Base-by-base conservation (phyloP, 2,329 filamentous ascomycete species). In the Truncatella angustata region DNA sequence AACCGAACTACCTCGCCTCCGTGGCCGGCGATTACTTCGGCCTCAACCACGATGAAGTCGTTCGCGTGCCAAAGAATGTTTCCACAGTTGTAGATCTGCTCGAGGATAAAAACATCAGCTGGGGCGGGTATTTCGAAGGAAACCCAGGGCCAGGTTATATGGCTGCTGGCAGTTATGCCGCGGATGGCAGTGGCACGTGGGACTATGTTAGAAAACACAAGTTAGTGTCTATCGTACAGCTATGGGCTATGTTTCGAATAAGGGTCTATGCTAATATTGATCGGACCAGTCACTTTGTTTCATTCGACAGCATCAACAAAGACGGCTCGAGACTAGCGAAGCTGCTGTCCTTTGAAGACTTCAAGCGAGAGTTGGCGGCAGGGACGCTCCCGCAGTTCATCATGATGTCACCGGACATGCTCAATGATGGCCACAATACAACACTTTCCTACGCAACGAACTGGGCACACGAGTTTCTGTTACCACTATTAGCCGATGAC, bases 391-490 rank as follows among this genome's bases (percentile, higher is more conserved):
- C 86, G 3, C 86, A 89, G 65, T 88, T 84, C 70, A 76, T 79
- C 35, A 82, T 84, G 66, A 78, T 85, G 66, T 79, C 79, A 0
- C 84, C 82, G 0, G 79, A 86, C 65, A 84, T 85, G 81, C 76
- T 82, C 43, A 80, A 82, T 56, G 83, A 88, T 60, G 87, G 84
- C 12, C 86, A 90, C 59, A 89, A 94, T 67, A 84, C 82, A 20
- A 83, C 81, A 36, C 78, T 92, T 45, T 87, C 82, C 5, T 79
- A 84, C 43, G 88, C 88, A 4, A 88, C 86, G 5, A 63, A 73
- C 16, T 94, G 87, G 87, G 79, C 82, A 14, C 79, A 80, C 43
- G 72, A 67, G 47, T 92, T 91, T 71, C 69, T 94, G 6, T 77
- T 81, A 49, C 87, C 88, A 0, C 80, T 94, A 14, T 73, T 93